A percentile compares a stretch with the other conserved stretches of the same genome.
Evolutionary conservation across 2,329 filamentous ascomycete genomes (phyloP).

Genomic region (Mollisiaceae sp.): DNA sequence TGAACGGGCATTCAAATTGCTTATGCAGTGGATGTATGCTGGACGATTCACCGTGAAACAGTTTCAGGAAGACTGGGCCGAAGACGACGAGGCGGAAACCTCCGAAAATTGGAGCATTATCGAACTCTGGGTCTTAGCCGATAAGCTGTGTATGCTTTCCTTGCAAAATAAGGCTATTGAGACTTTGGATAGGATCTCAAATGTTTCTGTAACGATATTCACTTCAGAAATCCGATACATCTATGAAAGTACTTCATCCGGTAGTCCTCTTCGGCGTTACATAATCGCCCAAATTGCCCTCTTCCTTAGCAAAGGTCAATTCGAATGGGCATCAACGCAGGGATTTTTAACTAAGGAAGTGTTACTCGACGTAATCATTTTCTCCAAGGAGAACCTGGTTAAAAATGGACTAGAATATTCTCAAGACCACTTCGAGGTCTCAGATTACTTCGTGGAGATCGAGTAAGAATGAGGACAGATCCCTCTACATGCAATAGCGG

Average conservation of each 20-base stretch:
- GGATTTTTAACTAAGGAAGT: neutral
- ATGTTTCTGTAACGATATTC: neutral
- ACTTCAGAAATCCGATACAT: neutral
- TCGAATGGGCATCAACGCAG: neutral
- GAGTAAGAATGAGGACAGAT: too few species aligned
- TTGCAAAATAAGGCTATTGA: neutral
- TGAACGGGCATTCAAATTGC: neutral
- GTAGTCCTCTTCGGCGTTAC: neutral
- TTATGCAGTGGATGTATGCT: slow-evolving; percentile 3
- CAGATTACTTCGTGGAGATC: neutral
- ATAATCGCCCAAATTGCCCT: neutral
- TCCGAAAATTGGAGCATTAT: neutral
- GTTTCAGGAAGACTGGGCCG: neutral
- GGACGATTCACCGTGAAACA: neutral
- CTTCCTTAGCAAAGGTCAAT: neutral
- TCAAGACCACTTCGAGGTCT: neutral
- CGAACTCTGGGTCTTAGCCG: neutral
- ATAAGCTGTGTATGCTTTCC: neutral
- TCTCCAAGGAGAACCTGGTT: neutral
- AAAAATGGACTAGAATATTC: neutral
- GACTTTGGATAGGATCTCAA: neutral
- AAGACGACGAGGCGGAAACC: neutral
- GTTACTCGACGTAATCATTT: neutral
- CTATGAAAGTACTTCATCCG: neutral
- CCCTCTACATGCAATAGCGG: too few species aligned